phyloP scores from a whole-genome alignment of 2,329 filamentous ascomycete species.

The Fusarium piperis region DNA sequence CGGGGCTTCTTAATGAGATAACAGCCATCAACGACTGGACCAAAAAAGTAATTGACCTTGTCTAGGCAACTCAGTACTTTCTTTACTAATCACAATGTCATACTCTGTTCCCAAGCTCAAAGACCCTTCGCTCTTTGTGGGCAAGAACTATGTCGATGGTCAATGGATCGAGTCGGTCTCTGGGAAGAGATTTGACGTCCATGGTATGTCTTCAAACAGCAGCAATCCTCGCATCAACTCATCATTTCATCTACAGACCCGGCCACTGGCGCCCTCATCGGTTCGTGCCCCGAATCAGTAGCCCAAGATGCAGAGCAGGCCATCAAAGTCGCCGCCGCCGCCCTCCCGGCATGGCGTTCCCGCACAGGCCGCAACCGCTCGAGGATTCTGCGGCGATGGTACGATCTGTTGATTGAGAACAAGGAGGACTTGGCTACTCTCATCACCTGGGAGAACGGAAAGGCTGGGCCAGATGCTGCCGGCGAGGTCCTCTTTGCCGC shows the following conservation, averaged over 20 bases:
- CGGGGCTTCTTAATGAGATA: background rate
- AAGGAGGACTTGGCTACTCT: conserved; percentile 70
- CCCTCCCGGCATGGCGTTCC: conserved; percentile 59
- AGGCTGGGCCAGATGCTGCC: conserved; percentile 66
- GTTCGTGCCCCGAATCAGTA: background rate
- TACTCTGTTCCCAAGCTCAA: conserved; percentile 52
- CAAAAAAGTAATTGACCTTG: background rate
- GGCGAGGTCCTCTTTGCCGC: conserved; percentile 65
- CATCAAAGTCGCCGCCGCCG: background rate
- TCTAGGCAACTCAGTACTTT: background rate
- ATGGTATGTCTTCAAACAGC: background rate
- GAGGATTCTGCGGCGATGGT: conserved; percentile 68
- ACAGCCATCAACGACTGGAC: background rate
- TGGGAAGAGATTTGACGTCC: conserved; percentile 76
- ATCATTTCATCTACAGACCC: background rate
- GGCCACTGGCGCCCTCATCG: background rate
- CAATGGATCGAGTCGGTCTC: conserved; percentile 76
- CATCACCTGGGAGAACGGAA: conserved; percentile 76
- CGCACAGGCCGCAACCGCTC: conserved; percentile 66
- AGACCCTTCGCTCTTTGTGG: conserved; percentile 66
- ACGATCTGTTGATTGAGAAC: conserved; percentile 70
- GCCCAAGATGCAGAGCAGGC: background rate
- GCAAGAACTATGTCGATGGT: conserved; percentile 75
- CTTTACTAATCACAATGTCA: background rate
- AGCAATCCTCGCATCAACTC: background rate